phyloP scores from a whole-genome alignment of 177 flowering plant species.

The Vitis hybrid region DNA sequence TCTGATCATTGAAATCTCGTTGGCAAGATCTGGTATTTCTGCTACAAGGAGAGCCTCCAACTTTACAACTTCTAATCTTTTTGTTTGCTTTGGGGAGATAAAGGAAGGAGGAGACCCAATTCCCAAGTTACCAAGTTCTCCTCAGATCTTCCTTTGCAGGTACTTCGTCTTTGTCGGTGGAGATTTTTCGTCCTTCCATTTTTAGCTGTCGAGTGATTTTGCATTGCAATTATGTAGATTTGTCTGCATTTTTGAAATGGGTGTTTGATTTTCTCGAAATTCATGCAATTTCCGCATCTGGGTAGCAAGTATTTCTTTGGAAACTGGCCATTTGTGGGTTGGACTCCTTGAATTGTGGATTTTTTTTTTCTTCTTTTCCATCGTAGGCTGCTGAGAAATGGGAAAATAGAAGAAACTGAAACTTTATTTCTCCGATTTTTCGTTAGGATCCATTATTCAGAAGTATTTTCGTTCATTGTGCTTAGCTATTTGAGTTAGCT shows the following conservation, averaged over 20 bases:
- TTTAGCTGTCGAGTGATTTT: no score
- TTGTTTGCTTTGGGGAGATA: neutral
- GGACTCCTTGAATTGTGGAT: neutral
- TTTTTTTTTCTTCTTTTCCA: neutral
- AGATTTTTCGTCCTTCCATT: no score
- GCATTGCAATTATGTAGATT: neutral
- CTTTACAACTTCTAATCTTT: no score
- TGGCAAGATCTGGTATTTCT: conserved; percentile 16
- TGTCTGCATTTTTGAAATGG: neutral
- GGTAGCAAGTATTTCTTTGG: neutral
- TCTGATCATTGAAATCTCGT: no score
- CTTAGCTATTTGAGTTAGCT: neutral
- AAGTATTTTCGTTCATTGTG: neutral
- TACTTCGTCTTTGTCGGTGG: no score
- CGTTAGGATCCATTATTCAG: neutral
- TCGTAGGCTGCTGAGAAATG: neutral
- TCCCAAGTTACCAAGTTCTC: no score
- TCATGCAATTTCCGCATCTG: conserved; percentile 11
- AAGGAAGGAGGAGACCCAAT: no score
- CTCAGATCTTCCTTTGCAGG: no score
- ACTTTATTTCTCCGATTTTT: neutral
- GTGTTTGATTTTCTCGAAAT: neutral
- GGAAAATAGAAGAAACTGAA: neutral
- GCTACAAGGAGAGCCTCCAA: no score
- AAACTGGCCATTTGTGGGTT: neutral